Conservation (phyloP, 2,329 filamentous ascomycete species). For the Beauveria sp. region DNA sequence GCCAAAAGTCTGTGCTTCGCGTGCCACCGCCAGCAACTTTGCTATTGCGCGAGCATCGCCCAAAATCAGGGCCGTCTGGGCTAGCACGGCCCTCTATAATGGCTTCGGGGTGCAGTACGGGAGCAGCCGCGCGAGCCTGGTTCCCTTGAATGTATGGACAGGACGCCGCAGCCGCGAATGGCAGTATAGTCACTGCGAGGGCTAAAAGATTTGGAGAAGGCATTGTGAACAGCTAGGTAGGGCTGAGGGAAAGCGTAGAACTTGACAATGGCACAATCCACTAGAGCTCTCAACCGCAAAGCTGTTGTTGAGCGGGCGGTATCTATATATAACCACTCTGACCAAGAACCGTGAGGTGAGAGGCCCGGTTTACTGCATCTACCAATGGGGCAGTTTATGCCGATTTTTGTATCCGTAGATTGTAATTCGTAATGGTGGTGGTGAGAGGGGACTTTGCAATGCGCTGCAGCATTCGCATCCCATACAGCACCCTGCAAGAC, state of each 20-base stretch:
- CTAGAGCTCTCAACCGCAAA: not conserved
- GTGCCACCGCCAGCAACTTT: slow-evolving; percentile 56
- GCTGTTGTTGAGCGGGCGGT: not conserved
- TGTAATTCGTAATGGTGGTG: not conserved
- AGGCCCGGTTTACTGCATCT: not conserved
- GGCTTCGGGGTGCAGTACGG: slow-evolving; percentile 5
- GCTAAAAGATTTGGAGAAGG: not conserved
- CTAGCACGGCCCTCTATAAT: slow-evolving; percentile 2
- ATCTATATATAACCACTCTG: not conserved
- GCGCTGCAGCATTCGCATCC: slow-evolving; percentile 1
- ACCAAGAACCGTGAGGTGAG: not conserved
- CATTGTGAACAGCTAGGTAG: not conserved
- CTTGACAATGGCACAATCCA: not conserved
- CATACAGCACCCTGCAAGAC: slow-evolving; percentile 3
- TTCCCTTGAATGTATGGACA: slow-evolving; percentile 11
- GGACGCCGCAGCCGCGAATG: not conserved
- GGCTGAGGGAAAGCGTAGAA: not conserved
- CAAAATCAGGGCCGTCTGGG: not conserved
- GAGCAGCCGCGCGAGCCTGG: not conserved
- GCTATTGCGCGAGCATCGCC: slow-evolving; percentile 12
- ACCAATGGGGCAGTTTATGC: not conserved
- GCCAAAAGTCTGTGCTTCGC: slow-evolving; percentile 68
- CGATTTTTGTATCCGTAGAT: not conserved
- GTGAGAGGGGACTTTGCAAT: not conserved
- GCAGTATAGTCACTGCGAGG: slow-evolving; percentile 6